Conservation (phyloP, 306 rosid genomes). For the Cucumis hystrix region DNA sequence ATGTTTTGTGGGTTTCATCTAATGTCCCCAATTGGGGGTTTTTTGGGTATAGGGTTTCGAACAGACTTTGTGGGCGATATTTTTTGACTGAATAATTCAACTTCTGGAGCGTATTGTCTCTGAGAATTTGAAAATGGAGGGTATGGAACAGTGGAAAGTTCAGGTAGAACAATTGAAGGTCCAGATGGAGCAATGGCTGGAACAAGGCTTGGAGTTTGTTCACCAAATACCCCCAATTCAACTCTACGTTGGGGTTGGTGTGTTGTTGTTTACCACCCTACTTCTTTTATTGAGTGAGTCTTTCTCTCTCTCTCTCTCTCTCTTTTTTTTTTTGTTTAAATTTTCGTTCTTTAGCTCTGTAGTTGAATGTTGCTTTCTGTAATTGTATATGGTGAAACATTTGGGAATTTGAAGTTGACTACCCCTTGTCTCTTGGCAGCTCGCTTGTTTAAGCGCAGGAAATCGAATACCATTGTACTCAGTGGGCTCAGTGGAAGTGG, state of each 20-base stretch:
- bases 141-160: constrained; percentile 6
- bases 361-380: neutral
- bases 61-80: neutral
- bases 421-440: constrained; percentile 26
- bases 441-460: constrained; percentile 50
- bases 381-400: neutral
- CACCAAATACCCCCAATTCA: constrained; percentile 10
- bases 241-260: constrained; percentile 11
- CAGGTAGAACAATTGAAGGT: constrained; percentile 7
- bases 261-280: neutral
- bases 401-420: neutral
- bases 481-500: constrained; percentile 79
- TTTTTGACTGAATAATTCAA: neutral
- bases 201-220: constrained; percentile 3
- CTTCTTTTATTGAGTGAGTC: constrained; percentile 8
- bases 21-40: neutral
- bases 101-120: neutral
- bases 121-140: neutral
- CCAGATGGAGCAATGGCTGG: constrained; percentile 2
- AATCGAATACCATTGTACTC: constrained; percentile 56
- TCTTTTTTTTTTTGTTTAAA: neutral
- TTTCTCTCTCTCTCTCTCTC: neutral
- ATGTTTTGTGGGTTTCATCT: neutral
- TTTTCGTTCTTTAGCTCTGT: neutral
- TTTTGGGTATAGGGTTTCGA: neutral